Base-by-base conservation (phyloP, 352 stramenopile genomes). In the Blastocystis sp. region DNA sequence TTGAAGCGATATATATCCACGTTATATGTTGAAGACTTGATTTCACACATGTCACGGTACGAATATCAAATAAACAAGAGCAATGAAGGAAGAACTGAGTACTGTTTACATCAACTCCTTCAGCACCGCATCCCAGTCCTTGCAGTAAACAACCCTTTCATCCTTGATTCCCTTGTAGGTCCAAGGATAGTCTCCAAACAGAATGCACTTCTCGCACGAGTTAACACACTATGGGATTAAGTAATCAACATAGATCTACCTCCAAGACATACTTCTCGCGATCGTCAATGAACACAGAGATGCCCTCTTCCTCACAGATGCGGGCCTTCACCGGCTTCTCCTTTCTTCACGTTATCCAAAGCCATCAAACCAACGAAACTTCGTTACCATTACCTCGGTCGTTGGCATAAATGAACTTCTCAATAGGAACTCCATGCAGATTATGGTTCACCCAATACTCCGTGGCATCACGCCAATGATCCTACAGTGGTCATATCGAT, bases 371-470 rank as follows among this genome's bases (percentile, higher is more conserved):
- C 3, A 16, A 65, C 56, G 56, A 36, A 40, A 65, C 32, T 9
- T 32, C 24, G 38, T 76, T 76, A n/a, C 53, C 64, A 51, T 44
- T 53, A 56, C 53, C 51, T 16, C 64, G 64, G 29, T 76, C 64
- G 34, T 76, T 76, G 1, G 64, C 64, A 51, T 57, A 76, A 56
- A 76, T 76, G 21, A 76, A 51, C 64, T 76, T 76, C n/a, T 76
- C 64, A 56, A 57, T 57, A 34, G 64, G 64, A 54, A 76, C 32
- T 54, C 64, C 64, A 3, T 76, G 7, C 4, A 76, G 38, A 51
- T 76, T 76, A 32, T 76, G 64, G 27, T 76, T 76, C 3, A 76
- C 18, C 64, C 64, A 76, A n/a, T 76, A 76, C 27, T 76, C 64
- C 1, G 64, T 76, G 9, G 64, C 34, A 27, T 76, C 64, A 29